phyloP scores from a whole-genome alignment of 2,329 filamentous ascomycete species.

The Tolypocladium sp. region DNA sequence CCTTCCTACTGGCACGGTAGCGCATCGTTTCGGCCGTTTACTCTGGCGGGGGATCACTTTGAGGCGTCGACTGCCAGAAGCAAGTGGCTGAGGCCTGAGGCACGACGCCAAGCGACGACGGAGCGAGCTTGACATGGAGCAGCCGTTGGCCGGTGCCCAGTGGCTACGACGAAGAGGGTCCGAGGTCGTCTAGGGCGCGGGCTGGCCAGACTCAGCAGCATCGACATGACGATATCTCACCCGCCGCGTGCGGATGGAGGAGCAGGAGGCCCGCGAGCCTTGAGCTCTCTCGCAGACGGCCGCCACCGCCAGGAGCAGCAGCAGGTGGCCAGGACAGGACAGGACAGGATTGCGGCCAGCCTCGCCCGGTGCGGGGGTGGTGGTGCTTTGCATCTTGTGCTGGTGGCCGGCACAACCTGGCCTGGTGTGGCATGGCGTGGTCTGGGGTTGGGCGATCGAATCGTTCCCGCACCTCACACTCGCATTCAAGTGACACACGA shows the following conservation, averaged over 20 bases:
- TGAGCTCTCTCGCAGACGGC: background rate
- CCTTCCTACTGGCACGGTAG: background rate
- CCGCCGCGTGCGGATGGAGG: background rate
- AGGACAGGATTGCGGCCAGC: background rate
- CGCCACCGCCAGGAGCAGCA: background rate
- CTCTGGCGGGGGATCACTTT: background rate
- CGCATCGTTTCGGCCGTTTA: background rate
- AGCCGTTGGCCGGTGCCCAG: background rate
- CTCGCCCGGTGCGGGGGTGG: background rate
- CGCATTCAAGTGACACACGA: background rate
- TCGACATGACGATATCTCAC: background rate
- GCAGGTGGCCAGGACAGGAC: background rate
- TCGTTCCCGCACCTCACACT: slow-evolving; percentile 20
- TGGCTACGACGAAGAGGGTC: background rate
- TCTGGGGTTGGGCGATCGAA: slow-evolving; percentile 21
- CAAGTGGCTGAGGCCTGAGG: background rate
- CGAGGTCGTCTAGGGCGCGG: background rate
- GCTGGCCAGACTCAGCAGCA: background rate
- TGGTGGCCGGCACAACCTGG: background rate
- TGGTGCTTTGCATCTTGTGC: background rate
- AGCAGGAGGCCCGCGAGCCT: background rate
- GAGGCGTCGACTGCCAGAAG: background rate
- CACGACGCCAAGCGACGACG: background rate
- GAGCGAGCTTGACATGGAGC: background rate
- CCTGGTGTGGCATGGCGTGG: slow-evolving; percentile 8